phyloP scores from a whole-genome alignment of 768 basidiomycete species.

The Cystoderma amianthinum region DNA sequence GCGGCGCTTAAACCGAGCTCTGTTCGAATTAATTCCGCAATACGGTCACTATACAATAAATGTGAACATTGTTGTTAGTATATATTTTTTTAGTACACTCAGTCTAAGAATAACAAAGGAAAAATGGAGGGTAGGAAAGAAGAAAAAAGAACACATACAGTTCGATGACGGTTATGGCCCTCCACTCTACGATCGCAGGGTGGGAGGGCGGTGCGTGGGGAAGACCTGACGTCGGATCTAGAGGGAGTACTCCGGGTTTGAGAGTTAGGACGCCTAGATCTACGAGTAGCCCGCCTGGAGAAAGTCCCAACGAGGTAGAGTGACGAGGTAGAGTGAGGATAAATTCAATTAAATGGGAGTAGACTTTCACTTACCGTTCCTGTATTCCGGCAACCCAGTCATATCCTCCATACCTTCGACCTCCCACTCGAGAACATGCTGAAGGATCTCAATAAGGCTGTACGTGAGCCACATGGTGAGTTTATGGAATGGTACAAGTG shows the following conservation, averaged over 20 bases:
- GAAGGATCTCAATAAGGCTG: slow-evolving; percentile 78
- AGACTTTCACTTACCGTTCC: slow-evolving; percentile 84
- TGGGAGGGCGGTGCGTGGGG: slow-evolving; percentile 70
- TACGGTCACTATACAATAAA: slow-evolving; percentile 58
- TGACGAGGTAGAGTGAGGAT: too few relatives aligned
- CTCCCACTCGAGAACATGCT: slow-evolving; percentile 71
- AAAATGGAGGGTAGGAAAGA: background rate
- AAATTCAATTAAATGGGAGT: too few relatives aligned
- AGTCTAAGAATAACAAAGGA: slow-evolving; percentile 1
- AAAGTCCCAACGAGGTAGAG: too few relatives aligned
- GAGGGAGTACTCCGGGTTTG: slow-evolving; percentile 45
- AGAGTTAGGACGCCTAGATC: slow-evolving; percentile 79
- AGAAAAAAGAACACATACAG: slow-evolving; percentile 47
- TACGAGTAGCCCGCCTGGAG: slow-evolving; percentile 83
- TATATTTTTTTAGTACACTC: too few relatives aligned
- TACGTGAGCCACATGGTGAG: slow-evolving; percentile 93
- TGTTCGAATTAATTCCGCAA: slow-evolving; percentile 61
- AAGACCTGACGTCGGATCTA: slow-evolving; percentile 42
- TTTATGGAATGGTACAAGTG: slow-evolving; percentile 93
- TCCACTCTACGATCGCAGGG: slow-evolving; percentile 92
- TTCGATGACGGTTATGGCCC: slow-evolving; percentile 91
- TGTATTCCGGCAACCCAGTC: slow-evolving; percentile 93
- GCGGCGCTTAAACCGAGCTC: slow-evolving; percentile 42
- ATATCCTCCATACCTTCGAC: slow-evolving; percentile 79
- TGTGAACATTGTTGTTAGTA: background rate